Percentiles rank a stretch among this genome's conserved stretches.
Conservation (phyloP, 306 rosid species). For the Sophora flavescens region DNA sequence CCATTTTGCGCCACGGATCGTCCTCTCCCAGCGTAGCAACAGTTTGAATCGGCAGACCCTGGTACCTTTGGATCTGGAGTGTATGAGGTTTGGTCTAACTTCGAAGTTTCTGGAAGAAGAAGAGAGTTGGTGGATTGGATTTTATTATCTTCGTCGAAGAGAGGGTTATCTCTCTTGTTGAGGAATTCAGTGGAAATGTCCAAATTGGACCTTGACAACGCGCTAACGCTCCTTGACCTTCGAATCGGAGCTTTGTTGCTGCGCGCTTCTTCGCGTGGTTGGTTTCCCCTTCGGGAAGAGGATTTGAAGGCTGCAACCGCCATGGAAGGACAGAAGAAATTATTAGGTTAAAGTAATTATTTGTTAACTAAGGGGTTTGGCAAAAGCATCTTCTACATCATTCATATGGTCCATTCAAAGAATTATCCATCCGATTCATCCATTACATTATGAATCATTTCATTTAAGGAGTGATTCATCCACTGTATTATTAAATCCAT, state of each 20-base stretch:
- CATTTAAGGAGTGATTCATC: too few relatives aligned
- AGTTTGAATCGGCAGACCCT: conserved; percentile 10
- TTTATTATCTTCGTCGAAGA: conserved; percentile 47
- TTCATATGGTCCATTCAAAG: too few relatives aligned
- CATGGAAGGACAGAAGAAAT: conserved; percentile 49
- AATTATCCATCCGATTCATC: too few relatives aligned
- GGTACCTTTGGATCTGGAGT: conserved; percentile 20
- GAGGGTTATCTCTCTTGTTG: conserved; percentile 89
- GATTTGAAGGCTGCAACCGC: conserved; percentile 89
- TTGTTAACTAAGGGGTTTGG: too few relatives aligned
- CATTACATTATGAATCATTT: too few relatives aligned
- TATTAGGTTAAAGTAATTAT: too few relatives aligned
- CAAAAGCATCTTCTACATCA: too few relatives aligned
- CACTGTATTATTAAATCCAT: too few relatives aligned
- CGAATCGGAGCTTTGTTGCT: conserved; percentile 60
- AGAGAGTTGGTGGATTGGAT: conserved; percentile 17
- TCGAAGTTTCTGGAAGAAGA: conserved; percentile 37
- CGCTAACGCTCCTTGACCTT: conserved; percentile 89
- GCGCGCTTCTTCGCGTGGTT: conserved; percentile 19
- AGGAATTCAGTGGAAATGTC: conserved; percentile 63
- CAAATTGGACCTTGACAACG: conserved; percentile 56
- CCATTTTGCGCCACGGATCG: conserved; percentile 53
- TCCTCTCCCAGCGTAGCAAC: conserved; percentile 46
- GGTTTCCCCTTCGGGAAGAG: conserved; percentile 69
- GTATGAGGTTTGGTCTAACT: conserved; percentile 3